A percentile compares a stretch with the other conserved stretches of the same genome.
Conservation (phyloP, 225 moss, liverwort and hornwort genomes). For the Marchantia paleacea region DNA sequence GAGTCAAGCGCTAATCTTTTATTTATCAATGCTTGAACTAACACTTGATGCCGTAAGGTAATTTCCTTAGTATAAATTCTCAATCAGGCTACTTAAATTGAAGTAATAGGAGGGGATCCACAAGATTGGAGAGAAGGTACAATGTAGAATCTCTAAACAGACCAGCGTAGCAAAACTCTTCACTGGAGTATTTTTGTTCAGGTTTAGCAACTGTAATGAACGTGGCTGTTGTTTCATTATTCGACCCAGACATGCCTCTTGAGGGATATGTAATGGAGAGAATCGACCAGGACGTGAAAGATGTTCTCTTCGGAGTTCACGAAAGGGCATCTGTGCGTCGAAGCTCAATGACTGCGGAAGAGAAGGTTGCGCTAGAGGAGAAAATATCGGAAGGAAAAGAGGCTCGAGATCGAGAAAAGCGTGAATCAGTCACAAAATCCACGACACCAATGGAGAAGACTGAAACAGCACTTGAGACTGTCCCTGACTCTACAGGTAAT, state of each 20-base stretch:
- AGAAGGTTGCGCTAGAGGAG: constrained; percentile 21
- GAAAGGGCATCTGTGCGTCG: constrained; percentile 34
- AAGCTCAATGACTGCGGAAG: constrained; percentile 27
- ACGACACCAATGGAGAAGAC: not conserved
- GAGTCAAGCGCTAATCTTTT: too few relatives aligned
- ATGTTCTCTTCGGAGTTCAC: constrained; percentile 50
- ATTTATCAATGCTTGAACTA: too few relatives aligned
- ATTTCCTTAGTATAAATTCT: too few relatives aligned
- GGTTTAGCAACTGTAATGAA: not conserved
- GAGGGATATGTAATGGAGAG: constrained; percentile 46
- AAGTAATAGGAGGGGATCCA: not conserved
- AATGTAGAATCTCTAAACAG: not conserved
- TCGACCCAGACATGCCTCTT: constrained; percentile 15
- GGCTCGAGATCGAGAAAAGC: not conserved
- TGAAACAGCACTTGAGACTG: not conserved
- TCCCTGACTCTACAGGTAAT: not conserved
- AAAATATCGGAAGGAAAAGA: constrained; percentile 1
- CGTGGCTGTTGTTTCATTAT: not conserved
- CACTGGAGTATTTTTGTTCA: not conserved
- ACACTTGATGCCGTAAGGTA: too few relatives aligned
- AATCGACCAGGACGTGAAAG: constrained; percentile 46
- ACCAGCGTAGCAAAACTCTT: not conserved
- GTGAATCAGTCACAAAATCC: not conserved
- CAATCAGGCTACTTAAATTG: not conserved
- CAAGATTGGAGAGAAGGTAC: not conserved